These are phyloP conservation scores for Fragilariopsis cylindrus DNA, from an alignment of 108 stramenopile species.

Conservation along the genomic window DNA sequence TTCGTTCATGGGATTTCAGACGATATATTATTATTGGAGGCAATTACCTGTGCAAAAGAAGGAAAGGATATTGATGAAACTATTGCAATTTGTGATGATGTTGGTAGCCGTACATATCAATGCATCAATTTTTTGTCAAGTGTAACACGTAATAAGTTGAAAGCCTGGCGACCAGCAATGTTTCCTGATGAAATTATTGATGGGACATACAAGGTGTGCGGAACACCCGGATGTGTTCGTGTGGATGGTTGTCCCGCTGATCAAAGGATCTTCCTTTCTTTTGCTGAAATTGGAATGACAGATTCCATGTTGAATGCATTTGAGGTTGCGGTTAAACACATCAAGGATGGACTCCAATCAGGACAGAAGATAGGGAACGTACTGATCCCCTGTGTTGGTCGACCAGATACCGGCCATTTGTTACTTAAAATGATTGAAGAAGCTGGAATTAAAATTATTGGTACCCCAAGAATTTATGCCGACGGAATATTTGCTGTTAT, in stretches of 20 bases:
- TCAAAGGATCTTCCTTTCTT: neutral
- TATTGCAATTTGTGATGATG: neutral
- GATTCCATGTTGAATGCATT: constrained; percentile 16
- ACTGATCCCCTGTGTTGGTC: constrained; percentile 27
- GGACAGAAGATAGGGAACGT: constrained; percentile 23
- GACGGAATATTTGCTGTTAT: constrained; percentile 6
- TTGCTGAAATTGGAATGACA: neutral
- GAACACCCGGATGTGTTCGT: neutral
- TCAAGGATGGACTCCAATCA: constrained; percentile 25
- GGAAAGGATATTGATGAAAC: constrained; percentile 33
- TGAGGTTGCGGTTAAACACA: constrained; percentile 26
- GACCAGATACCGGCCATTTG: constrained; percentile 25
- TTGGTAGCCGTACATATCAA: constrained; percentile 19
- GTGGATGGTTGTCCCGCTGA: neutral
- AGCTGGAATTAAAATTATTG: constrained; percentile 18
- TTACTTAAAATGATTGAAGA: constrained; percentile 20
- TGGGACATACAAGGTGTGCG: constrained; percentile 1
- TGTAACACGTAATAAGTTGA: constrained; percentile 10
- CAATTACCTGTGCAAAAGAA: constrained; percentile 19
- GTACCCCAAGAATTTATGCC: constrained; percentile 6
- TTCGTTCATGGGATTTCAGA: constrained; percentile 39
- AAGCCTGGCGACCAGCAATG: constrained; percentile 34
- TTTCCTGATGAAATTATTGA: constrained; percentile 26
- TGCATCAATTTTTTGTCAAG: constrained; percentile 13
- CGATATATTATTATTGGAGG: constrained; percentile 22